A percentile compares a stretch with the other conserved stretches of the same genome.
These are phyloP conservation scores for Megacollybia marginata DNA, from an alignment of 768 basidiomycete genomes.

Conservation along the genomic window DNA sequence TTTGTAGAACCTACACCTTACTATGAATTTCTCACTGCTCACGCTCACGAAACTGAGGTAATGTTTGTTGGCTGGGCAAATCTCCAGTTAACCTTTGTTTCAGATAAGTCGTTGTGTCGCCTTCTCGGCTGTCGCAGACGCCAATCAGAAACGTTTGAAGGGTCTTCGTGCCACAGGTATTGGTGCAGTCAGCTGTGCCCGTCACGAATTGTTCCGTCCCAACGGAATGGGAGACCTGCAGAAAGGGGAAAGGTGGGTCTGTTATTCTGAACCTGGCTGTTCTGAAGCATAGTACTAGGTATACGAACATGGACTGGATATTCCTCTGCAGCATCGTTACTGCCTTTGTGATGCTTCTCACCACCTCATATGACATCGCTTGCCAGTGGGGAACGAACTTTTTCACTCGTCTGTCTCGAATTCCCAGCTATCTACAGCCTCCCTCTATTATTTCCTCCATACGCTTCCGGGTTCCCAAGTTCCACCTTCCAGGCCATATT, in stretches of 20 bases:
- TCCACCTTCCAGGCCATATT: constrained; percentile 15
- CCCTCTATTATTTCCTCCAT: constrained; percentile 1
- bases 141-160: constrained; percentile 10
- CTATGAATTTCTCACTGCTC: too few relatives aligned
- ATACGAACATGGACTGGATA: constrained; percentile 29
- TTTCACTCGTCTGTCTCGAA: constrained; percentile 4
- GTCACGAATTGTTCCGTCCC: constrained; percentile 15
- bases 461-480: constrained; percentile 14
- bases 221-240: constrained; percentile 21
- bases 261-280: not conserved
- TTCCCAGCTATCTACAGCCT: constrained; percentile 7
- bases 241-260: constrained; percentile 22
- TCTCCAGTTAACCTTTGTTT: too few relatives aligned
- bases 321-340: constrained; percentile 16
- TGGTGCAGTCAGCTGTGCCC: constrained; percentile 15
- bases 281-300: constrained; percentile 13
- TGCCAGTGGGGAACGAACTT: constrained; percentile 23
- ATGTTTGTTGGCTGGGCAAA: too few relatives aligned
- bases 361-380: constrained; percentile 25
- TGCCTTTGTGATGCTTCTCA: constrained; percentile 5
- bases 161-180: constrained; percentile 18
- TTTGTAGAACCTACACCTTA: too few relatives aligned
- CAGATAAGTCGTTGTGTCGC: too few relatives aligned
- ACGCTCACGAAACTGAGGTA: too few relatives aligned
- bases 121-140: too few relatives aligned